Conservation (phyloP, 305 asterid species). For the Fraxinus floribunda region DNA sequence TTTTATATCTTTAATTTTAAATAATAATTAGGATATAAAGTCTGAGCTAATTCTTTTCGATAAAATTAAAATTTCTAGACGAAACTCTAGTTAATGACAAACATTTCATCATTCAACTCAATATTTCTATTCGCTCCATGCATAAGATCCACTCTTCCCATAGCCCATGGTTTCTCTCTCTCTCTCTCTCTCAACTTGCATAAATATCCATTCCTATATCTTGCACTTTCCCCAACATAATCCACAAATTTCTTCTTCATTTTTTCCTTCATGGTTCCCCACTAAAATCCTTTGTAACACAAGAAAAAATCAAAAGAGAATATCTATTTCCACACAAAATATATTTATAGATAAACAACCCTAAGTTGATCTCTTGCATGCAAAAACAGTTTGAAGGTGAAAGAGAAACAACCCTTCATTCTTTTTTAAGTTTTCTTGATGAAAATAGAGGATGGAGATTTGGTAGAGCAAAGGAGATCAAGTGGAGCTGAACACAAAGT, state of each 20-base stretch:
- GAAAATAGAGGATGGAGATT: constrained; percentile 32
- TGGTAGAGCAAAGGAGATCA: constrained; percentile 23
- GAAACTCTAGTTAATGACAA: neutral
- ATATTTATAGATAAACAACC: neutral
- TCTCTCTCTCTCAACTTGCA: neutral
- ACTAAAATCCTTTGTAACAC: neutral
- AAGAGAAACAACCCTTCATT: neutral
- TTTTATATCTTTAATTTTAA: neutral
- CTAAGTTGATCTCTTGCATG: neutral
- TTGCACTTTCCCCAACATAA: neutral
- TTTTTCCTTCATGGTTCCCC: neutral
- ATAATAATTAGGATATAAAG: neutral
- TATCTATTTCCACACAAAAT: neutral
- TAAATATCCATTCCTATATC: constrained; percentile 9
- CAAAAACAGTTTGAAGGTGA: neutral
- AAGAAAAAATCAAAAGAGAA: neutral
- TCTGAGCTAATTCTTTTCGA: neutral
- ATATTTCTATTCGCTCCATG: neutral
- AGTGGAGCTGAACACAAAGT: constrained; percentile 11
- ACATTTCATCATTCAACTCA: neutral
- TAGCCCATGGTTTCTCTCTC: constrained; percentile 47
- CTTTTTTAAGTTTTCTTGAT: constrained; percentile 1
- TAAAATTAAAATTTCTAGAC: neutral
- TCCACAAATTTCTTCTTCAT: neutral
- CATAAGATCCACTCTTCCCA: neutral